A percentile compares a stretch with the other conserved stretches of the same genome.
Conservation (phyloP, 768 basidiomycete genomes). For the Plicaturopsis crispa region DNA sequence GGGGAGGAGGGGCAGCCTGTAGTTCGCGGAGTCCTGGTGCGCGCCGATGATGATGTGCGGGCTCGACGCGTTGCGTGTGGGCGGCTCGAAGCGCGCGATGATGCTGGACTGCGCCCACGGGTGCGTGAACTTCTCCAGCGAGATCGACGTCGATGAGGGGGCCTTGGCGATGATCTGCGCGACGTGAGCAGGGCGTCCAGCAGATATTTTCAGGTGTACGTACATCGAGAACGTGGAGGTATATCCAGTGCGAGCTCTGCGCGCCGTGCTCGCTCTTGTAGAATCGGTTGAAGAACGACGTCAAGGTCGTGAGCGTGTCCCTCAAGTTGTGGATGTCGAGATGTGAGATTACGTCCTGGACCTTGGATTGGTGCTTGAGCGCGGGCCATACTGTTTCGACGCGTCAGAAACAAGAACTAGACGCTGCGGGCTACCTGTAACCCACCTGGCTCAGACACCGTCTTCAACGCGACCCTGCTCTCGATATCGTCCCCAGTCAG, state of each 20-base stretch:
- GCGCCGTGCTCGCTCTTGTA: conserved; percentile 31
- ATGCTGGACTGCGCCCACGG: conserved; percentile 12
- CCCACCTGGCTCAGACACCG: too few species aligned
- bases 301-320: conserved; percentile 13
- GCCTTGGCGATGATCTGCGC: too few species aligned
- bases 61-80: too few species aligned
- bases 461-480: too few species aligned
- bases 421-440: too few species aligned
- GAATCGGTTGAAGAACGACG: conserved; percentile 35
- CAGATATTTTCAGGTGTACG: too few species aligned
- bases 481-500: conserved; percentile 6
- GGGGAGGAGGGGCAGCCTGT: conserved; percentile 28
- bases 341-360: background rate
- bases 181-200: too few species aligned
- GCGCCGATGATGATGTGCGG: too few species aligned
- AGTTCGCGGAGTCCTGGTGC: conserved; percentile 37
- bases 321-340: background rate
- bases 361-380: too few species aligned
- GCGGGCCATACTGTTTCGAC: too few species aligned
- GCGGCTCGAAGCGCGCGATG: conserved; percentile 18
- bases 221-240: background rate
- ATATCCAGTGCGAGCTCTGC: conserved; percentile 1
- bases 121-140: conserved; percentile 16
- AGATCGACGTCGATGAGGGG: too few species aligned
- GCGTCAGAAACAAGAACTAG: too few species aligned